phyloP scores from a whole-genome alignment of 148 eudicot species.

The Silene latifolia region DNA sequence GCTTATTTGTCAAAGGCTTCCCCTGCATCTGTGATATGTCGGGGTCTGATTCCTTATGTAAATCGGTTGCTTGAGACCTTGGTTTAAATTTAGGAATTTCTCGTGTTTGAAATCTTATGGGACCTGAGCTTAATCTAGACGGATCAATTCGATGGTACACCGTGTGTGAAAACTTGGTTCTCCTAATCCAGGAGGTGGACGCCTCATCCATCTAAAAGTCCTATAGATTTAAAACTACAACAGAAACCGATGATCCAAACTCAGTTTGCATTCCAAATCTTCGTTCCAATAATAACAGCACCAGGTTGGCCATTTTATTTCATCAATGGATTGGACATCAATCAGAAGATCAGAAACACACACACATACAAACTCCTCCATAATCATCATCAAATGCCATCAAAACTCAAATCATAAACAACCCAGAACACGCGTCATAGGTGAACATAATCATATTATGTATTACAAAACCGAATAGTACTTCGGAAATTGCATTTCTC shows the following conservation, averaged over 20 bases:
- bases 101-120: constrained; percentile 31
- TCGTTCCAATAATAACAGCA: constrained; percentile 6
- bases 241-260: not conserved
- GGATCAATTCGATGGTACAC: constrained; percentile 60
- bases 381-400: constrained; percentile 25
- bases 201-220: constrained; percentile 53
- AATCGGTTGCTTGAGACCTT: constrained; percentile 31
- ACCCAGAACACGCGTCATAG: not conserved
- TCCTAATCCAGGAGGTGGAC: constrained; percentile 70
- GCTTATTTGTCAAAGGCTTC: constrained; percentile 46
- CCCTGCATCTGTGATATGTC: constrained; percentile 30
- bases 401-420: not conserved
- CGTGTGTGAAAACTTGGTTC: constrained; percentile 73
- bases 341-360: not conserved
- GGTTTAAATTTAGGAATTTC: constrained; percentile 34
- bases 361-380: constrained; percentile 10
- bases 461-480: constrained; percentile 12
- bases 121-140: constrained; percentile 41
- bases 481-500: constrained; percentile 2
- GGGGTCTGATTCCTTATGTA: constrained; percentile 22
- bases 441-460: constrained; percentile 3
- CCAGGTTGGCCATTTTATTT: not conserved
- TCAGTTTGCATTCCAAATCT: constrained; percentile 9
- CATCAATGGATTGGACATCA: constrained; percentile 19
- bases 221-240: not conserved